Percentiles rank a stretch among this genome's conserved stretches.
These are phyloP conservation scores for Claviceps sp. DNA, from an alignment of 2,329 filamentous ascomycete species.

Conservation along the genomic window DNA sequence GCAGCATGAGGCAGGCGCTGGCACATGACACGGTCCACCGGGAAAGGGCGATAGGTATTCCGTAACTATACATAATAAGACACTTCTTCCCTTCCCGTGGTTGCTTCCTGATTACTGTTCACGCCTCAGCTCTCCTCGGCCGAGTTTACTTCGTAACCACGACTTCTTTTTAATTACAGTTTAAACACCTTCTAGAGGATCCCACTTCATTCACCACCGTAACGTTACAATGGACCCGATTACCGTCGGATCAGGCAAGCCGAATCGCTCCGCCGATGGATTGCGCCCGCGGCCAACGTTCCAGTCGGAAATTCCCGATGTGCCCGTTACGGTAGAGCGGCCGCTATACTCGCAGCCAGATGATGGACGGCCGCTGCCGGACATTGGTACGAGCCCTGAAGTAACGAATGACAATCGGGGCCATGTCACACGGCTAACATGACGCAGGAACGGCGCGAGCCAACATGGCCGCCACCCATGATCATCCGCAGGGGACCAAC, in stretches of 20 bases:
- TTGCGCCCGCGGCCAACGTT: background rate
- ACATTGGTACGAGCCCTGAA: constrained; percentile 11
- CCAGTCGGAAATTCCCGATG: background rate
- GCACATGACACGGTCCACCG: too few relatives aligned
- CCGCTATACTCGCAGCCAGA: constrained; percentile 17
- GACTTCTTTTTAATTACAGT: too few relatives aligned
- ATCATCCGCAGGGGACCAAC: constrained; percentile 21
- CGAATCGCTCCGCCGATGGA: background rate
- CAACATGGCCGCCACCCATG: constrained; percentile 21
- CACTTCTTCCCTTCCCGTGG: too few relatives aligned
- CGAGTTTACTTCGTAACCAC: too few relatives aligned
- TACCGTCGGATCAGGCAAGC: background rate
- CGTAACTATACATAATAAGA: too few relatives aligned
- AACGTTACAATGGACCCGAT: background rate
- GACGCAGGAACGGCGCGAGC: constrained; percentile 18
- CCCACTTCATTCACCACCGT: too few relatives aligned
- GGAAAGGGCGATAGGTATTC: too few relatives aligned
- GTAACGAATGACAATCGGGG: too few relatives aligned
- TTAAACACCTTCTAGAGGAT: too few relatives aligned
- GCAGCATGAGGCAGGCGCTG: too few relatives aligned
- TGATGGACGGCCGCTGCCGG: constrained; percentile 13
- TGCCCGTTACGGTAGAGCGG: constrained; percentile 14
- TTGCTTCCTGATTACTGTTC: too few relatives aligned
- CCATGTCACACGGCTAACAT: background rate
- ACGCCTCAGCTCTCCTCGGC: too few relatives aligned